Base-by-base conservation (phyloP, 1,284 basidiomycete genomes). In the Psilocybe mexicana region DNA sequence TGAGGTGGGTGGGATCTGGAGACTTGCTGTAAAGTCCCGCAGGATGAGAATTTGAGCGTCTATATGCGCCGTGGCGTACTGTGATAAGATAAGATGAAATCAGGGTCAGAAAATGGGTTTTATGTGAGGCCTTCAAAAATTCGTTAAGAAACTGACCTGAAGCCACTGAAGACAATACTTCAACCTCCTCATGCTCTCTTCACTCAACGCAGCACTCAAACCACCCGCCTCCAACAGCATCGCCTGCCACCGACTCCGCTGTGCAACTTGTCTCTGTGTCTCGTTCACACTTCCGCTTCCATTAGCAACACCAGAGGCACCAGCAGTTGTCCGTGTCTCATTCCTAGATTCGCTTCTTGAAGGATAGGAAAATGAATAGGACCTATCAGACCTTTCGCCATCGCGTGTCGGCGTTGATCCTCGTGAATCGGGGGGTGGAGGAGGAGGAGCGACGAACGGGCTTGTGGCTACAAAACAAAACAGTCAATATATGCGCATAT, bases 111-210 rank as follows among this genome's bases (percentile, higher is more conserved):
- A 56, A 44, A 42, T 57, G 38, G 40, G 6, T 26, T 12, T 12
- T 43, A 59, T 42, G 50, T 45, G 25, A 18, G 42, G 25, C 48
- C 50, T 25, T 14, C n/a, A 47, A 36, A 45, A 7, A 40, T 42
- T 45, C 5, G 26, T 55, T 45, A 54, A n/a, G 23, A 10, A 47
- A 74, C 79, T 35, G 48, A 93, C 92, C 76, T 90, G 87, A n/a
- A 96, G 77, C 93, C 93, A 95, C 59, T 93, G 86, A 36, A 96
- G 72, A 73, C 92, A 94, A 69, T 94, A 96, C 70, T 89, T 88
- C 50, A 96, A 74, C 54, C 88, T 81, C 61, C 91, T 82, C 90
- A 96, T 92, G 68, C 88, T 93, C 72, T 96, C 94, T 63, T 94
- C 92, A 70, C 92, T 94, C 54, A 95, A 80, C 2, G 93, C 93